Conservation (phyloP, 306 rosid genomes). For the Fragaria nilgerrensis region DNA sequence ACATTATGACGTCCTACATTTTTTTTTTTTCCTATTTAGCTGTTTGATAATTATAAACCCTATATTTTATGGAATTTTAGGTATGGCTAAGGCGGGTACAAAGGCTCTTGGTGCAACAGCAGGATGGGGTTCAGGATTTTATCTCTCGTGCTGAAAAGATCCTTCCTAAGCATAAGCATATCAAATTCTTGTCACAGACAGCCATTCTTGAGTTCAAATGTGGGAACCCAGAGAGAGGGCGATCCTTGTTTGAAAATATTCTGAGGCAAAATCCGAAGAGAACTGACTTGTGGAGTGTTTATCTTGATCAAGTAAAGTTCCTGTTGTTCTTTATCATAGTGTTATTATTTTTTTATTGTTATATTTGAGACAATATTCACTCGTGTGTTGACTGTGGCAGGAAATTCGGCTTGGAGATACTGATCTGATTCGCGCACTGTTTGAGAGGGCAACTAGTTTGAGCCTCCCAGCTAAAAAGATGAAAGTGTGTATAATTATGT, state of each 20-base stretch:
- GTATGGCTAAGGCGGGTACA: constrained; percentile 83
- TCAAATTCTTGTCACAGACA: constrained; percentile 77
- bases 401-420: constrained; percentile 76
- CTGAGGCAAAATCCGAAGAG: constrained; percentile 78
- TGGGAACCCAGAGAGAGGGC: constrained; percentile 83
- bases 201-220: constrained; percentile 84
- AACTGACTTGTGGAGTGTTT: constrained; percentile 87
- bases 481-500: constrained; percentile 48
- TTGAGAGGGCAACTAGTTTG: constrained; percentile 86
- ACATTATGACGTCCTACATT: constrained; percentile 17
- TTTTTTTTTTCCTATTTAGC: neutral
- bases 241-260: constrained; percentile 83
- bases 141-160: constrained; percentile 53
- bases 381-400: constrained; percentile 34
- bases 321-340: neutral
- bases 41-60: neutral
- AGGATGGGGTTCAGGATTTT: constrained; percentile 56
- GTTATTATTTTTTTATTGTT: neutral
- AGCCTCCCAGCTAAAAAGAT: constrained; percentile 86
- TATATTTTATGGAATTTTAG: constrained; percentile 38
- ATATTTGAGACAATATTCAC: constrained; percentile 9
- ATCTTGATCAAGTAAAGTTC: constrained; percentile 83
- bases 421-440: constrained; percentile 73
- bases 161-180: constrained; percentile 76
- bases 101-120: constrained; percentile 49